A percentile compares a stretch with the other conserved stretches of the same genome.
These are phyloP conservation scores for Cordyceps javanica DNA, from an alignment of 2,329 filamentous ascomycete genomes.

Conservation along the genomic window DNA sequence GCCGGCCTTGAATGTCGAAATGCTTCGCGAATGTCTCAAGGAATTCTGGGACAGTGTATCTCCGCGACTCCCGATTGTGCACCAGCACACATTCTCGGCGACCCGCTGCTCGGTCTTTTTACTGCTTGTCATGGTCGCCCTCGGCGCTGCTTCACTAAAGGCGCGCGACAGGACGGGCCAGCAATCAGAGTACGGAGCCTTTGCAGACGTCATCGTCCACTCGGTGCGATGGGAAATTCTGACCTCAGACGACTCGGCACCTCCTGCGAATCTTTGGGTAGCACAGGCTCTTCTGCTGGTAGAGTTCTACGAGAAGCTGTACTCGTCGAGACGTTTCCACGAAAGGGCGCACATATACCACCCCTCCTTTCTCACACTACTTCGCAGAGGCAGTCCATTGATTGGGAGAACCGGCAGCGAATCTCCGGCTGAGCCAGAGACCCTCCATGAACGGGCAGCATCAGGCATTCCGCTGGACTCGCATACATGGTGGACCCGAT, in stretches of 20 bases:
- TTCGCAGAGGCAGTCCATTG: slow-evolving; percentile 78
- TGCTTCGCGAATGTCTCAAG: slow-evolving; percentile 79
- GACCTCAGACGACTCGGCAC: slow-evolving; percentile 72
- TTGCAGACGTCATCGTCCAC: slow-evolving; percentile 57
- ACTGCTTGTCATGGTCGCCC: slow-evolving; percentile 73
- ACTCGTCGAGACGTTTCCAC: slow-evolving; percentile 73
- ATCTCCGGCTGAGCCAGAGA: slow-evolving; percentile 57
- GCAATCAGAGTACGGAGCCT: slow-evolving; percentile 37
- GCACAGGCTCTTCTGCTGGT: slow-evolving; percentile 78
- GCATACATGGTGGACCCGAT: slow-evolving; percentile 68
- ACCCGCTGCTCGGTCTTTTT: slow-evolving; percentile 73
- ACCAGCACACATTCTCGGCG: slow-evolving; percentile 78
- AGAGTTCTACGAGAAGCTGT: slow-evolving; percentile 91
- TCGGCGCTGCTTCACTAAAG: slow-evolving; percentile 75
- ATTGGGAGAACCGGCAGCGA: slow-evolving; percentile 75
- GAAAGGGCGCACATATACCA: slow-evolving; percentile 89
- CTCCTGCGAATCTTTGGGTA: slow-evolving; percentile 80
- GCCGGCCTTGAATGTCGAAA: slow-evolving; percentile 59
- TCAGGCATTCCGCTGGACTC: slow-evolving; percentile 30
- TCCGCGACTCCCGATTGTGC: slow-evolving; percentile 78
- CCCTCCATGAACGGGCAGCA: slow-evolving; percentile 32
- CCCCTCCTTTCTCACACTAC: slow-evolving; percentile 74
- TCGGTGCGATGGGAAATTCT: slow-evolving; percentile 79
- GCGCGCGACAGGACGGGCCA: slow-evolving; percentile 52
- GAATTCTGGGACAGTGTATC: slow-evolving; percentile 87